Evolutionary conservation across 768 basidiomycete genomes (phyloP).

Genomic region (Obba rivulosa): DNA sequence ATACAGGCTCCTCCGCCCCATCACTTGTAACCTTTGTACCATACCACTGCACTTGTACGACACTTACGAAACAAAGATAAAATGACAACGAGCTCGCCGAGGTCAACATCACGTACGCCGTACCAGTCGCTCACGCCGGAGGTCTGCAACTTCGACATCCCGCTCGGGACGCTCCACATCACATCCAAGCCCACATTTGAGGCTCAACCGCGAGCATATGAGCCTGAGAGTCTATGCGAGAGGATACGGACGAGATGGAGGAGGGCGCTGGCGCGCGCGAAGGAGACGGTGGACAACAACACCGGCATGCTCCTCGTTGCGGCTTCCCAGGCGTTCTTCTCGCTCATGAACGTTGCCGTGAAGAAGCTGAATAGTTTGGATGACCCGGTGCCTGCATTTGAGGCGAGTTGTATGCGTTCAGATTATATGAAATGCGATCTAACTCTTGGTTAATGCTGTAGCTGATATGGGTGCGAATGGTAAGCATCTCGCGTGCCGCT

Average conservation of each 20-base stretch:
- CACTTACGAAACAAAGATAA: too few relatives aligned
- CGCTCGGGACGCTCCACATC: neutral
- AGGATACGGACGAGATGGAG: too few relatives aligned
- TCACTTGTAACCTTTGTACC: too few relatives aligned
- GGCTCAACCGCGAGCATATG: too few relatives aligned
- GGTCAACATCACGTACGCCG: neutral
- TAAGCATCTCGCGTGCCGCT: slow-evolving; percentile 18
- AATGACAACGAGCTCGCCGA: neutral
- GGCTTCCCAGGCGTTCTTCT: slow-evolving; percentile 52
- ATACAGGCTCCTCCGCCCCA: too few relatives aligned
- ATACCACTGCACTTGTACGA: too few relatives aligned
- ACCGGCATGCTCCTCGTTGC: slow-evolving; percentile 56
- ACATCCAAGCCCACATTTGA: too few relatives aligned
- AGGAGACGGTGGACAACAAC: slow-evolving; percentile 31
- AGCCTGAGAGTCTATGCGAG: too few relatives aligned
- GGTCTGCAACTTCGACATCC: slow-evolving; percentile 1
- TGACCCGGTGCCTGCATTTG: slow-evolving; percentile 50
- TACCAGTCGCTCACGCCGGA: neutral
- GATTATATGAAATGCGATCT: neutral
- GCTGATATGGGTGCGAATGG: slow-evolving; percentile 58
- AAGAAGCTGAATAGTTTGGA: slow-evolving; percentile 56
- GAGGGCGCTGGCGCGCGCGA: neutral
- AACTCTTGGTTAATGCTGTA: slow-evolving; percentile 21
- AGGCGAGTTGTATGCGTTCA: slow-evolving; percentile 31
- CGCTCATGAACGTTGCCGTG: slow-evolving; percentile 57